Evolutionary conservation across 2,329 filamentous ascomycete genomes (phyloP), one percentile per base, ranked within the genome.

Genomic region (Chaetomium sp.): DNA sequence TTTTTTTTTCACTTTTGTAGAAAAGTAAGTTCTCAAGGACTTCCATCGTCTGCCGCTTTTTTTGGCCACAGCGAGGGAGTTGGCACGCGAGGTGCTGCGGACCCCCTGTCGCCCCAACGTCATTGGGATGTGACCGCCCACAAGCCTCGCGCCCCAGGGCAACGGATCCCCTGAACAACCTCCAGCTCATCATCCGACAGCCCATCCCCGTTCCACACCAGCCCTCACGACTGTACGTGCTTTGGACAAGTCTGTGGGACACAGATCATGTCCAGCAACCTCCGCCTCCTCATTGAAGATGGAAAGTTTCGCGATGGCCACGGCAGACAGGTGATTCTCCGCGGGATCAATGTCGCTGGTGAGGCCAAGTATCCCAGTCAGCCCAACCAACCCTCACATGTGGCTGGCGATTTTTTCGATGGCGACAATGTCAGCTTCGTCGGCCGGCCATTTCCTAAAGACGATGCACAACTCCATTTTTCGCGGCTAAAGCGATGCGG

Each of bases 381-480:
- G 38, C 94, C 94, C 12, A 77, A 95, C 61, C 78, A 88, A 53
- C 90, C 91, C 5, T 96, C 94, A 0, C 88, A 96, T 68, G 71
- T 89, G 9, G 70, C 78, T 36, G 80, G 90, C 11, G 76, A 84
- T 64, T 99, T 99, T 78, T 97, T 95, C 71, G 88, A 97, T 59
- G 91, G 88, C 65, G 92, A 99, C 71, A 84, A 86, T 62, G 88
- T 97, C 59, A 91, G 87, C 27, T 99, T 99, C 67, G 87, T 92
- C 62, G 81, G 85, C 57, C 82, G 91, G 2, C 94, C 94, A 0
- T 99, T 99, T 64, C 77, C 86, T 3, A 79, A 89, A 48, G 83
- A 89, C 49, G 89, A 96, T 62, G 90, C 94, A 1, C 86, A 89
- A 65, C 77, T 81, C 12, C 94, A 99, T 70, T 96, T 99, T 70